Evolutionary conservation across 345 rosid genomes (phyloP).

Genomic region (Gossypioides kirkii): DNA sequence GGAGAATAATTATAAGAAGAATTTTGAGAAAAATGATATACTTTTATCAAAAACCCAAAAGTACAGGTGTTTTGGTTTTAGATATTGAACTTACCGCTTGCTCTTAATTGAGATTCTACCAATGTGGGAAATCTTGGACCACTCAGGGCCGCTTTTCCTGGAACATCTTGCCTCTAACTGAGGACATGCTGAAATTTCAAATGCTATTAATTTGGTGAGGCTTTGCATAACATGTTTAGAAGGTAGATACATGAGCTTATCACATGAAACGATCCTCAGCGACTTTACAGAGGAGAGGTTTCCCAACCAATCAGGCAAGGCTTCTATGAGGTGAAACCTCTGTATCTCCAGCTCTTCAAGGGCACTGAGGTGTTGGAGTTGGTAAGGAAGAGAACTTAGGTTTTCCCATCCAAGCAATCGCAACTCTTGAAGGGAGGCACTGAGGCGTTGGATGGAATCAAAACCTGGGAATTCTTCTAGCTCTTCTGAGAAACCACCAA

Average conservation of each 20-base stretch:
- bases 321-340: background rate
- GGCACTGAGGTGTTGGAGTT: background rate
- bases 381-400: background rate
- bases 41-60: too few species aligned
- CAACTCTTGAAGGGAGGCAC: background rate
- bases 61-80: background rate
- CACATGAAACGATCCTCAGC: background rate
- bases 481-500: background rate
- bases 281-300: background rate
- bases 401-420: background rate
- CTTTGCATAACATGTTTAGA: background rate
- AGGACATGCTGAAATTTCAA: background rate
- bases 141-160: background rate
- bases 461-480: background rate
- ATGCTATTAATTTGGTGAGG: background rate
- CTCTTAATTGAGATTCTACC: background rate
- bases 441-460: background rate
- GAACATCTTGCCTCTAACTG: background rate
- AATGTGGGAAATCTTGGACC: conserved; percentile 9
- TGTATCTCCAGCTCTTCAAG: background rate
- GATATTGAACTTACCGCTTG: background rate
- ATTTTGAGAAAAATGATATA: too few species aligned
- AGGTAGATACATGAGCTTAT: background rate
- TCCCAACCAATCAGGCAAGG: background rate
- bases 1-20: background rate